Conservation (phyloP, 352 stramenopile genomes). For the Globisporangium alternatum region DNA sequence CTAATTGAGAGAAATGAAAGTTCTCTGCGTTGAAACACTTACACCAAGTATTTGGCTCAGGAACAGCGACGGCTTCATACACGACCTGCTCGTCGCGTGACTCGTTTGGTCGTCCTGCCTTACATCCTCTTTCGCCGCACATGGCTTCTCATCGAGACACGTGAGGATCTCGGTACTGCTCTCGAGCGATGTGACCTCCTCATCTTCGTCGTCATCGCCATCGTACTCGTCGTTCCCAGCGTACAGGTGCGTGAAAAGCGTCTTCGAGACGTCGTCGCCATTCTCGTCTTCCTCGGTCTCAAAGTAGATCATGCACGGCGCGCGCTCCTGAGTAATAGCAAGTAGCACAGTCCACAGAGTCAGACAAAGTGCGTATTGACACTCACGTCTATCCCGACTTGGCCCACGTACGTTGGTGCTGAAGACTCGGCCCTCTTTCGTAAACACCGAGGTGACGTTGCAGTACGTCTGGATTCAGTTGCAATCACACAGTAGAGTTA, state of each 20-base stretch:
- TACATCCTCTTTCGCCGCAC: neutral
- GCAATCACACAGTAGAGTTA: neutral
- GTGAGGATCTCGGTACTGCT: constrained; percentile 16
- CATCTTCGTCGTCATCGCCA: constrained; percentile 9
- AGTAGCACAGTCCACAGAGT: neutral
- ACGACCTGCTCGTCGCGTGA: neutral
- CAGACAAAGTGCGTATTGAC: neutral
- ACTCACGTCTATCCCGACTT: too few relatives aligned
- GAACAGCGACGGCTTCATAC: constrained; percentile 2
- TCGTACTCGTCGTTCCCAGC: constrained; percentile 26
- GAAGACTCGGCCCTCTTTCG: constrained; percentile 71
- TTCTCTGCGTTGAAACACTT: neutral
- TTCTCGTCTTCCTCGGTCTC: constrained; percentile 47
- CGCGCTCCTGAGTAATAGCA: constrained; percentile 44
- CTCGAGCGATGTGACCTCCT: constrained; percentile 13
- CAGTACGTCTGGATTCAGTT: constrained; percentile 42
- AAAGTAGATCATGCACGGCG: constrained; percentile 74
- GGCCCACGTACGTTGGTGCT: constrained; percentile 55
- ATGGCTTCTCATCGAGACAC: constrained; percentile 12
- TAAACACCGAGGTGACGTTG: constrained; percentile 55
- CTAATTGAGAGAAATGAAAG: neutral
- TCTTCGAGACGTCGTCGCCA: constrained; percentile 55
- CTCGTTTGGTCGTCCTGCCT: neutral
- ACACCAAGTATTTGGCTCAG: constrained; percentile 11
- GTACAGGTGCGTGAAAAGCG: constrained; percentile 64